phyloP scores from a whole-genome alignment of 2,329 filamentous ascomycete species.

The Trichophyton benhamiae region DNA sequence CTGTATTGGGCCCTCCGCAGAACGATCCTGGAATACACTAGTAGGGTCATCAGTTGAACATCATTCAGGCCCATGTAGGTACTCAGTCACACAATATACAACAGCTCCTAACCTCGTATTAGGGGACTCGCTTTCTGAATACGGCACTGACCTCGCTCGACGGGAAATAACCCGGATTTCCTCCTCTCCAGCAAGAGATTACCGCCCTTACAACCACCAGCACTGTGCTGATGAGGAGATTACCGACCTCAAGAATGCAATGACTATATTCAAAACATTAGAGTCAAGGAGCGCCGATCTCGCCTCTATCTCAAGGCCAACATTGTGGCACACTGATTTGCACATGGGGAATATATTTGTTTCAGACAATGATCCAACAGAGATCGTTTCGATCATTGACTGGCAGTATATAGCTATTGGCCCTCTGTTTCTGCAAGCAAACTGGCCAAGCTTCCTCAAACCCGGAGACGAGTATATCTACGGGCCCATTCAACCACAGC shows the following conservation, averaged over 20 bases:
- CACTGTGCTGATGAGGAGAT: background rate
- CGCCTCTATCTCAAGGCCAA: background rate
- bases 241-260: background rate
- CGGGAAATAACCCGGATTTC: constrained; percentile 2
- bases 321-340: constrained; percentile 31
- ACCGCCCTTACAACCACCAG: background rate
- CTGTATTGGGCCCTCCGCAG: constrained; percentile 1
- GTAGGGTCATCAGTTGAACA: too few relatives aligned
- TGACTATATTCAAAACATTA: background rate
- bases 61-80: background rate
- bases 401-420: constrained; percentile 29
- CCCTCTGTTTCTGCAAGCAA: constrained; percentile 19
- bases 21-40: background rate
- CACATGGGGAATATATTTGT: constrained; percentile 32
- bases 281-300: background rate
- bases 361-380: constrained; percentile 15
- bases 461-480: constrained; percentile 20
- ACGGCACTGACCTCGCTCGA: background rate
- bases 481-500: constrained; percentile 15
- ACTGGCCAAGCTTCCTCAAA: constrained; percentile 16
- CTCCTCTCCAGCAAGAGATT: background rate
- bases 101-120: background rate
- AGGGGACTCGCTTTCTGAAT: background rate
- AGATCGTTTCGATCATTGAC: constrained; percentile 28
- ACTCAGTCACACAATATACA: background rate